Conservation (phyloP, 257 asterid genomes). For the Solanum ossicruentum region DNA sequence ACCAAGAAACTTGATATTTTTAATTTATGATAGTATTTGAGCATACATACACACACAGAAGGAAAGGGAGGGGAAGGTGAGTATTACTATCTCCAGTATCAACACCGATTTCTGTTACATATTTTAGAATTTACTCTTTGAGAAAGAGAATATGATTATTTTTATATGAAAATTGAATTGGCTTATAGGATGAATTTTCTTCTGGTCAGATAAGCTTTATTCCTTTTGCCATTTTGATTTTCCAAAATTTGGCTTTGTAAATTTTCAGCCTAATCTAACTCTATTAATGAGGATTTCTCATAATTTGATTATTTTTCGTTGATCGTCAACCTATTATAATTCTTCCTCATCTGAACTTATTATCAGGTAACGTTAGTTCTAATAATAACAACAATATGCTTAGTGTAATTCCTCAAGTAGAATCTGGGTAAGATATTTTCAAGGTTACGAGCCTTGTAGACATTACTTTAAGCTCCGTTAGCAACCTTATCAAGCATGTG, state of each 20-base stretch:
- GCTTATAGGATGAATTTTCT: background rate
- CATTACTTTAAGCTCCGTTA: background rate
- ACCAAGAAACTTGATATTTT: slow-evolving; percentile 39
- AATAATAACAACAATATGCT: too few relatives aligned
- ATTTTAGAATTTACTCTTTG: background rate
- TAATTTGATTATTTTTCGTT: too few relatives aligned
- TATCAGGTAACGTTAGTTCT: too few relatives aligned
- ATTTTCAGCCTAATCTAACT: too few relatives aligned
- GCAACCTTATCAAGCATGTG: background rate
- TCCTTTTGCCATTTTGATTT: too few relatives aligned
- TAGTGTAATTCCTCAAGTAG: too few relatives aligned
- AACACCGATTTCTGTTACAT: background rate
- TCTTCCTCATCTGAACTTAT: too few relatives aligned
- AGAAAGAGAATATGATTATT: background rate
- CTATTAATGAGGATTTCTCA: too few relatives aligned
- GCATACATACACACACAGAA: background rate
- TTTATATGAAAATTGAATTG: background rate
- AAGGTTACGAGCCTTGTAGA: background rate
- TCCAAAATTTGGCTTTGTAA: too few relatives aligned
- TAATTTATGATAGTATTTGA: background rate
- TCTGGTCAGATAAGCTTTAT: too few relatives aligned
- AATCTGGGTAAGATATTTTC: background rate
- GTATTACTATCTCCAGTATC: background rate
- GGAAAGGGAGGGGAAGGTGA: slow-evolving; percentile 5
- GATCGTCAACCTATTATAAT: too few relatives aligned